Conservation (phyloP, 1,284 basidiomycete genomes). For the Psilocybe mexicana region DNA sequence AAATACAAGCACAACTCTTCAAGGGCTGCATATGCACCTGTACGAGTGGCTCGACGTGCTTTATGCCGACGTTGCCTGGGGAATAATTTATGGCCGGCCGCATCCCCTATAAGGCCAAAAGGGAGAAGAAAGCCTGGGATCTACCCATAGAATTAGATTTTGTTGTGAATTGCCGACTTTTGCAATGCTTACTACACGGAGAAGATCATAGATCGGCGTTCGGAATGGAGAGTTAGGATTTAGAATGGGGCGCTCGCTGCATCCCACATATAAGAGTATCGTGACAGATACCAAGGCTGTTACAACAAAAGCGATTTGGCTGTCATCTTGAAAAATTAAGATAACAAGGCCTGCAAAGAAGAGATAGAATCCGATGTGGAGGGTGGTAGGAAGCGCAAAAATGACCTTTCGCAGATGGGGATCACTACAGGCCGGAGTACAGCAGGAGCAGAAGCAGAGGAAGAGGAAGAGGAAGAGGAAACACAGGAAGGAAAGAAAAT, state of each 20-base stretch:
- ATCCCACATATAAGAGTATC: conserved; percentile 16
- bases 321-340: conserved; percentile 14
- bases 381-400: conserved; percentile 12
- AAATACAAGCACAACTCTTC: conserved; percentile 6
- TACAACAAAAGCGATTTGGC: conserved; percentile 12
- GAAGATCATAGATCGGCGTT: conserved; percentile 12
- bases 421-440: no score
- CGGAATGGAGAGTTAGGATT: conserved; percentile 17
- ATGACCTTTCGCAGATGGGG: conserved; percentile 2
- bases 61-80: conserved; percentile 1
- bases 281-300: conserved; percentile 13
- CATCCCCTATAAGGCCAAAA: conserved; percentile 3
- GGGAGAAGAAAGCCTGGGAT: conserved; percentile 13
- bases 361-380: conserved; percentile 15
- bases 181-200: conserved; percentile 8
- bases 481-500: no score
- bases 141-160: background rate
- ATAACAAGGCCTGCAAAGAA: conserved; percentile 17
- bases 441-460: no score
- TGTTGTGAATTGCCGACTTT: background rate
- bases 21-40: background rate
- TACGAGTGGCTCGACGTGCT: background rate
- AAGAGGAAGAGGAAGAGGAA: no score
- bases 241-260: conserved; percentile 14
- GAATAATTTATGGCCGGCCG: conserved; percentile 9